phyloP scores from a whole-genome alignment of 1,139 yeast genomes.

The Suhomyces guaymorum region DNA sequence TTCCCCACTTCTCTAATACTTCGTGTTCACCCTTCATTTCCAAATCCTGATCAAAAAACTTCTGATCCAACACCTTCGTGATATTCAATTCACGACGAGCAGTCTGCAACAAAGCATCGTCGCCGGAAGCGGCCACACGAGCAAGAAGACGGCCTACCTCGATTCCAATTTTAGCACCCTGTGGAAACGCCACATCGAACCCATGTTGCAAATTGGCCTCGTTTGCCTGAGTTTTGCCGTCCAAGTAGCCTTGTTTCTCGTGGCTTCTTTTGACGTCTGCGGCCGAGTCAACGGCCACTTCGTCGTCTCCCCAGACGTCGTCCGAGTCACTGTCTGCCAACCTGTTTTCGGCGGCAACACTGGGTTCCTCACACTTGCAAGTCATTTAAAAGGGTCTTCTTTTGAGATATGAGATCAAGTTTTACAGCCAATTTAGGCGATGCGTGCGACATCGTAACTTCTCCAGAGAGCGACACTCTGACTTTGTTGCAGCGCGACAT shows the following conservation, averaged over 20 bases:
- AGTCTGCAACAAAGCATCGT: conserved; percentile 23
- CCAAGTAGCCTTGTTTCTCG: conserved; percentile 78
- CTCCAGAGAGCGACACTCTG: too few species aligned
- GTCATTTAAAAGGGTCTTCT: too few species aligned
- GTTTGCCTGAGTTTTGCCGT: conserved; percentile 72
- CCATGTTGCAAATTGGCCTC: conserved; percentile 74
- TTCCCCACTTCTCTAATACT: conserved; percentile 31
- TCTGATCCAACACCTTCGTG: conserved; percentile 46
- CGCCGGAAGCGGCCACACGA: conserved; percentile 20
- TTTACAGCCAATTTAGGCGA: too few species aligned
- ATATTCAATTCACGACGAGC: conserved; percentile 57
- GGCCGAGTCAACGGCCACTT: conserved; percentile 28
- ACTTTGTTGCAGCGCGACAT: too few species aligned
- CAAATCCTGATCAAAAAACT: conserved; percentile 54
- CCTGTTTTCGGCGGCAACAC: conserved; percentile 8
- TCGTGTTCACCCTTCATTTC: conserved; percentile 31
- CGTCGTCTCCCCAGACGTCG: conserved; percentile 50
- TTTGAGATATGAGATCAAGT: too few species aligned
- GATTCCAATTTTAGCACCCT: conserved; percentile 71
- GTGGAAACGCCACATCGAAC: conserved; percentile 76
- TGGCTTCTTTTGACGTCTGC: conserved; percentile 60
- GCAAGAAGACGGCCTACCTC: conserved; percentile 71
- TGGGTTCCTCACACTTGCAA: conserved; percentile 9
- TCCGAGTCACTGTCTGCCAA: conserved; percentile 14
- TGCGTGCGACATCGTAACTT: too few species aligned